These are phyloP conservation scores for Botrytis elliptica DNA, from an alignment of 2,329 filamentous ascomycete species.

Conservation along the genomic window DNA sequence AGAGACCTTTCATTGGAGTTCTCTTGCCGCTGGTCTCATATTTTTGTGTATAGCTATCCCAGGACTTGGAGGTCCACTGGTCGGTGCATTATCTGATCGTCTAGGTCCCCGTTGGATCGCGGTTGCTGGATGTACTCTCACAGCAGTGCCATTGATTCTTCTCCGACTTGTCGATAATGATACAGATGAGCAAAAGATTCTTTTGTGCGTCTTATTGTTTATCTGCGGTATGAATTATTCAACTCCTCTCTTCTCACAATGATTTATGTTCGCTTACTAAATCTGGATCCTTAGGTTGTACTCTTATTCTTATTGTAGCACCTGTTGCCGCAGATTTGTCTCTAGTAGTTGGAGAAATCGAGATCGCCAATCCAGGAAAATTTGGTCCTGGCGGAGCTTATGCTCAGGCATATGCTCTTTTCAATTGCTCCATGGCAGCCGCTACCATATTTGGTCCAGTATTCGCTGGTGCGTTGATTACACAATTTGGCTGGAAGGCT, in stretches of 20 bases:
- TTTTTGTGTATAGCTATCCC: constrained; percentile 59
- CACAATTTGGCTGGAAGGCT: constrained; percentile 49
- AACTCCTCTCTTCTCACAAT: neutral
- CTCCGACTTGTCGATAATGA: constrained; percentile 62
- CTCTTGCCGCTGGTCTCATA: constrained; percentile 55
- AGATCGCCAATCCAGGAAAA: constrained; percentile 46
- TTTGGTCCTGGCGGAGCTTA: constrained; percentile 57
- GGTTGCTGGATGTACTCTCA: constrained; percentile 55
- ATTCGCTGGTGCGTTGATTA: constrained; percentile 48
- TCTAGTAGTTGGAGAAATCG: constrained; percentile 53
- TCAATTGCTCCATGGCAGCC: constrained; percentile 52
- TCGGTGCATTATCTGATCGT: constrained; percentile 48
- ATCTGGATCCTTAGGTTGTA: constrained; percentile 27
- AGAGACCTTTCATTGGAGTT: constrained; percentile 53
- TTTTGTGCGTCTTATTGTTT: constrained; percentile 61
- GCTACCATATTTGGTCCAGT: constrained; percentile 52
- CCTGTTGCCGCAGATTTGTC: constrained; percentile 69
- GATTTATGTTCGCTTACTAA: constrained; percentile 26
- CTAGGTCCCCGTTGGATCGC: constrained; percentile 63
- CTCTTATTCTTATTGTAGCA: constrained; percentile 57
- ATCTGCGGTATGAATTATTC: constrained; percentile 48
- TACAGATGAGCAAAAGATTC: constrained; percentile 57
- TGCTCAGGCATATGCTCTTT: constrained; percentile 56
- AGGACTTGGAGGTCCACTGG: constrained; percentile 55
- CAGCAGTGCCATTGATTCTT: constrained; percentile 58